Base-by-base conservation (phyloP, 2,329 filamentous ascomycete genomes). In the Xylariaceae sp. region DNA sequence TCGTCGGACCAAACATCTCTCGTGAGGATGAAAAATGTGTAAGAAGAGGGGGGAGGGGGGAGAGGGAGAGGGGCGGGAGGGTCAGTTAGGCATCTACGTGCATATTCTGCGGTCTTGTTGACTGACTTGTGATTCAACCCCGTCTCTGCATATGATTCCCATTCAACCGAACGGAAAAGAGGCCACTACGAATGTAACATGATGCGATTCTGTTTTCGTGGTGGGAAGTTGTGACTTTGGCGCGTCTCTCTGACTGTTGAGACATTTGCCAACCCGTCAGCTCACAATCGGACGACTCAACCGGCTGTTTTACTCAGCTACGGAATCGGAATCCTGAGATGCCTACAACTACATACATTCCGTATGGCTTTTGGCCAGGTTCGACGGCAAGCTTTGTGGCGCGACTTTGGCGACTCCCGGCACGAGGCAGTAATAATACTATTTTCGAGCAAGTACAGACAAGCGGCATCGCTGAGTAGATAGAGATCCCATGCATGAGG, bases 331-430 rank as follows among this genome's bases (percentile, higher is more conserved):
- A 30, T 30, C 4, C 23, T 30, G 1, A 5, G 23, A 30, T 30
- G 23, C 3, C 3, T 30, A 30, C 23, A 4, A 30, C 23, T 42
- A 11, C 37, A 42, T 42, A 11, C 37, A 42, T 13, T 13, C 8
- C 37, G 37, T 8, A 10, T 10, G 8, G 37, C 9, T 13, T 42
- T 51, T 61, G 52, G 51, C 49, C 44, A 58, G 59, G 57, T 51
- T 52, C 35, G 23, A 23, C 49, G 39, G 49, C 39, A 42, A 23
- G 52, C 37, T 57, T 10, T 52, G 23, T 53, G 42, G 18, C 53
- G 62, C 55, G 58, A 39, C 53, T 59, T 58, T 61, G 66, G 64
- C 62, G 66, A 61, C 60, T 63, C 66, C 67, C 65, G 68, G 60
- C 64, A 66, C 62, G 65, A 61, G 59, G 62, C 52, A 66, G 63